Percentiles rank a stretch among this genome's conserved stretches.
These are phyloP conservation scores for Globisporangium alternatum DNA, from an alignment of 352 stramenopile genomes.

Conservation along the genomic window DNA sequence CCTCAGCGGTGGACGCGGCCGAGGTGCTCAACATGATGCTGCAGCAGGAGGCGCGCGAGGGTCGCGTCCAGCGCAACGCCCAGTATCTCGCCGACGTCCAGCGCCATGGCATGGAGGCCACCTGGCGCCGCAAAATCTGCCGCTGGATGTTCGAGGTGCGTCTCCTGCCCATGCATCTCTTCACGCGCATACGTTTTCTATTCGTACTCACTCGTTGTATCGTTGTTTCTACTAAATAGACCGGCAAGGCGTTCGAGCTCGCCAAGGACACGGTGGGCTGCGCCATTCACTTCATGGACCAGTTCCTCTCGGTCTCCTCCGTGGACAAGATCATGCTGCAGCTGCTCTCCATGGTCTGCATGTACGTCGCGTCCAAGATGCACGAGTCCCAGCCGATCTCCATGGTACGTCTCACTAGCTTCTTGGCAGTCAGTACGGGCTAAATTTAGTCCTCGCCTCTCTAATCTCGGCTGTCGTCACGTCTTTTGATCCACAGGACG, in stretches of 20 bases:
- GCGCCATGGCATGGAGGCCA: conserved; percentile 37
- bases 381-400: conserved; percentile 49
- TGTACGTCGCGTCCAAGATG: conserved; percentile 57
- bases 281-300: conserved; percentile 46
- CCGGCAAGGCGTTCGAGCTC: conserved; percentile 45
- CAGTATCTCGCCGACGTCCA: conserved; percentile 35
- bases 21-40: conserved; percentile 27
- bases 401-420: conserved; percentile 24
- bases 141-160: conserved; percentile 53
- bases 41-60: conserved; percentile 25
- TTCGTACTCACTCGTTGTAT: neutral
- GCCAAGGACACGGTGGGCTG: conserved; percentile 42
- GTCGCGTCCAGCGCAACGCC: conserved; percentile 18
- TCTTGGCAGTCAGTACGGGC: neutral
- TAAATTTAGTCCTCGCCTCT: neutral
- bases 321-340: conserved; percentile 55
- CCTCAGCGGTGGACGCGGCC: conserved; percentile 13
- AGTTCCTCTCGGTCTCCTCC: conserved; percentile 36
- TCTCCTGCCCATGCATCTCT: neutral
- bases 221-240: conserved; percentile 15
- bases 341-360: conserved; percentile 45
- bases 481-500: conserved; percentile 23
- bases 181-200: too few species aligned
- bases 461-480: neutral
- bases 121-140: conserved; percentile 41